Conservation (phyloP, 192 early-diverging fungal species). For the Rhizophagus prolifer region DNA sequence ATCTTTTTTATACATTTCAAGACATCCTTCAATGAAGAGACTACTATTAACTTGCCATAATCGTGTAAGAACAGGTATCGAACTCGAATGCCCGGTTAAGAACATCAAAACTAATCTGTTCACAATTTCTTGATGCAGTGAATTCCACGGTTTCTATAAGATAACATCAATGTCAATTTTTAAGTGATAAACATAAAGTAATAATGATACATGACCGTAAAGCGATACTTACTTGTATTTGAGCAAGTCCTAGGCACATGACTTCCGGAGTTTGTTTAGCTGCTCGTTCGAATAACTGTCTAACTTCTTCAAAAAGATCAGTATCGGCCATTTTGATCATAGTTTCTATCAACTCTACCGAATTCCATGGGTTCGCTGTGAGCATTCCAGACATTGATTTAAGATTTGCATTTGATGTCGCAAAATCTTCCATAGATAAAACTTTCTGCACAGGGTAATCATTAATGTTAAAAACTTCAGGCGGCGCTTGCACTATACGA, state of each 20-base stretch:
- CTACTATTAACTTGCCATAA: constrained; percentile 68
- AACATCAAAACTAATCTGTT: constrained; percentile 62
- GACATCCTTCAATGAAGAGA: constrained; percentile 60
- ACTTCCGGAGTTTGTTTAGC: constrained; percentile 70
- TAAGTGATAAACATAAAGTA: not conserved
- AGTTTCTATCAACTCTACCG: constrained; percentile 69
- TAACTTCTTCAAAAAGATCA: constrained; percentile 59
- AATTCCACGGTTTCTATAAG: constrained; percentile 46
- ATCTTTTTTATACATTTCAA: constrained; percentile 76
- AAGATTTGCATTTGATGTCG: constrained; percentile 42
- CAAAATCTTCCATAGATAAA: constrained; percentile 57
- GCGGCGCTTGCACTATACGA: constrained; percentile 55
- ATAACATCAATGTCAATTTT: not conserved
- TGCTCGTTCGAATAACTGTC: constrained; percentile 61
- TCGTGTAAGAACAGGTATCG: constrained; percentile 65
- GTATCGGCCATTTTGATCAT: constrained; percentile 57
- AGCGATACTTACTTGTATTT: constrained; percentile 49
- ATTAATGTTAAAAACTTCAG: constrained; percentile 61
- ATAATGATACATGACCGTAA: not conserved
- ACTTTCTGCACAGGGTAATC: constrained; percentile 50
- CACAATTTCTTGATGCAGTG: constrained; percentile 65
- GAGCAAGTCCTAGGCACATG: constrained; percentile 68
- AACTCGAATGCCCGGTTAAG: constrained; percentile 60
- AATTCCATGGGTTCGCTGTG: constrained; percentile 62
- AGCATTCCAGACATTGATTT: constrained; percentile 48